A percentile compares a stretch with the other conserved stretches of the same genome.
Conservation (phyloP, 2,329 filamentous ascomycete species). For the Colletotrichum sansevieriae region DNA sequence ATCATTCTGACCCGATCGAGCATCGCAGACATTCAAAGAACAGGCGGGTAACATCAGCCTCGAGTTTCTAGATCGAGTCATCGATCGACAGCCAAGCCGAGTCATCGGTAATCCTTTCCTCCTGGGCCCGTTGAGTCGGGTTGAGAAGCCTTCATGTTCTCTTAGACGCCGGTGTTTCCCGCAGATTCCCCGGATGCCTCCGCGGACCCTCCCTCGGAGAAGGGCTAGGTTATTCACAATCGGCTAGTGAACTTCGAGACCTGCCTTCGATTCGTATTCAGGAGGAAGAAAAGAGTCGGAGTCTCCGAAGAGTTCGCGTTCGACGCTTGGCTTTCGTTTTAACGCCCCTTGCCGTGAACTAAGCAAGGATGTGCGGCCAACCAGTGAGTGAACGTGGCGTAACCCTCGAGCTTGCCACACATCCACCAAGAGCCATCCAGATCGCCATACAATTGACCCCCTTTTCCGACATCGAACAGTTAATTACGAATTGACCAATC, state of each 20-base stretch:
- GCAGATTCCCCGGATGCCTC: not conserved
- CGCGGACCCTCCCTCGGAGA: not conserved
- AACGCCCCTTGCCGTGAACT: not conserved
- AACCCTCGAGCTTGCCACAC: slow-evolving; percentile 2
- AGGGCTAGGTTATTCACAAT: not conserved
- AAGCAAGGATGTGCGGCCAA: not conserved
- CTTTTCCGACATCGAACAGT: too few relatives aligned
- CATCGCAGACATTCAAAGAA: not conserved
- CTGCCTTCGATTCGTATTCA: not conserved
- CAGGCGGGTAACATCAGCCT: not conserved
- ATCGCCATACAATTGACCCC: too few relatives aligned
- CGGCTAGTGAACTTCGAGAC: not conserved
- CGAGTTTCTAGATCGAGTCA: not conserved
- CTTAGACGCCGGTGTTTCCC: not conserved
- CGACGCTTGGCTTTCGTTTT: not conserved
- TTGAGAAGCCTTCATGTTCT: not conserved
- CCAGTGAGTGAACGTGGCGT: not conserved
- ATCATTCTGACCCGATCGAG: slow-evolving; percentile 3
- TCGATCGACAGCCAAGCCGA: not conserved
- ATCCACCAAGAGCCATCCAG: too few relatives aligned
- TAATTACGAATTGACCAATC: not conserved
- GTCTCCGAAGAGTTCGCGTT: slow-evolving; percentile 1
- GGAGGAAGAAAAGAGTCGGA: not conserved
- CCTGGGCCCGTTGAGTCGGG: not conserved
- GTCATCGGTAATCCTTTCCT: not conserved